These are phyloP conservation scores for Fusarium concolor DNA, from an alignment of 2,329 filamentous ascomycete genomes.

Conservation along the genomic window DNA sequence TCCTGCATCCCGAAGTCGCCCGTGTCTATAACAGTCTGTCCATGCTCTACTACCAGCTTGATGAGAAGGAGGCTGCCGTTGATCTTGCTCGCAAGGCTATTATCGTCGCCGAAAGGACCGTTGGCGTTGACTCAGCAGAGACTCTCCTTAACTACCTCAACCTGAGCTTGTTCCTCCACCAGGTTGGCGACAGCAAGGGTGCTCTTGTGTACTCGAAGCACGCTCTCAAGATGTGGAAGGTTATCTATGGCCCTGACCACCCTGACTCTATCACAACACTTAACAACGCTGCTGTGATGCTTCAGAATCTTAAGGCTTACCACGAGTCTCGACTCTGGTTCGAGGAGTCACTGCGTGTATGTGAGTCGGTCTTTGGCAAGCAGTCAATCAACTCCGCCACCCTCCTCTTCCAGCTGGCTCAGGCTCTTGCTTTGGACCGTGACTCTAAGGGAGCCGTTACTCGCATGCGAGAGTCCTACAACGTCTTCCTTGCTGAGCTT, in stretches of 20 bases:
- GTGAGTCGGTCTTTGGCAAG: constrained; percentile 89
- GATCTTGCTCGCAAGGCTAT: constrained; percentile 97
- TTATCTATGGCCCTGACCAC: constrained; percentile 93
- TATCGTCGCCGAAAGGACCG: constrained; percentile 92
- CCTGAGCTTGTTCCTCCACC: constrained; percentile 92
- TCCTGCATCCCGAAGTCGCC: constrained; percentile 95
- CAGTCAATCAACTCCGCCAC: constrained; percentile 94
- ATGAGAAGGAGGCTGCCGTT: constrained; percentile 95
- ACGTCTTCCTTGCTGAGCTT: constrained; percentile 89
- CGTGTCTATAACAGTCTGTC: constrained; percentile 94
- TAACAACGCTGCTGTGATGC: constrained; percentile 99
- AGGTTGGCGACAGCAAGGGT: constrained; percentile 86
- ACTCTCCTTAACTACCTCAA: constrained; percentile 97
- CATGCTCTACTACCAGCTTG: constrained; percentile 96
- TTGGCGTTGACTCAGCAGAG: constrained; percentile 93
- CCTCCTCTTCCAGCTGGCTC: constrained; percentile 95
- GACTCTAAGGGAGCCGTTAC: constrained; percentile 92
- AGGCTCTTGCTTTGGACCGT: constrained; percentile 94
- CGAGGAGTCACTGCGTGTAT: constrained; percentile 88
- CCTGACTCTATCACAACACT: constrained; percentile 98
- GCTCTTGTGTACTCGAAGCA: constrained; percentile 93
- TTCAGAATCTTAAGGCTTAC: constrained; percentile 94
- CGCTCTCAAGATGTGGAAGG: constrained; percentile 94
- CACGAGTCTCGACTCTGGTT: constrained; percentile 97
- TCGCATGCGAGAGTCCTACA: constrained; percentile 96